Percentiles rank a stretch among this genome's conserved stretches.
These are phyloP conservation scores for Ophiostoma himal-ulmi DNA, from an alignment of 2,329 filamentous ascomycete genomes.

Conservation along the genomic window DNA sequence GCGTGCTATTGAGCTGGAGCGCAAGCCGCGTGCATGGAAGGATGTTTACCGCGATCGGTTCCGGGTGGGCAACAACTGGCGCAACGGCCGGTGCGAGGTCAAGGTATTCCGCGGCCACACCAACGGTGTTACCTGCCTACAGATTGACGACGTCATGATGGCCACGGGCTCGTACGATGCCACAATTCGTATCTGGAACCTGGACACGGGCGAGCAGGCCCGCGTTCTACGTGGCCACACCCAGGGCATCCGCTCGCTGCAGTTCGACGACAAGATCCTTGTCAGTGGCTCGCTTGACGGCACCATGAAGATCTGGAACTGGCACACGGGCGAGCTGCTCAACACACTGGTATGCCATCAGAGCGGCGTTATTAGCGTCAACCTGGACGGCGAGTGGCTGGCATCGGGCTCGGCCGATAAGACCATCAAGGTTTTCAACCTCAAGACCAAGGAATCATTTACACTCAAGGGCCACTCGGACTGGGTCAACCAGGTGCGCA, in stretches of 20 bases:
- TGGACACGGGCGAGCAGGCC: conserved; percentile 78
- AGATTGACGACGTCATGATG: conserved; percentile 75
- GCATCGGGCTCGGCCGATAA: conserved; percentile 86
- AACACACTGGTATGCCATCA: conserved; percentile 74
- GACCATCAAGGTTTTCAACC: conserved; percentile 89
- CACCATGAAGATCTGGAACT: conserved; percentile 93
- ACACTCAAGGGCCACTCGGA: conserved; percentile 78
- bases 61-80: conserved; percentile 96
- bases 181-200: conserved; percentile 94
- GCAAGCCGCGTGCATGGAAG: conserved; percentile 75
- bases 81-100: conserved; percentile 81
- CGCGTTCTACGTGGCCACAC: conserved; percentile 80
- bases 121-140: conserved; percentile 68
- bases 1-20: conserved; percentile 32
- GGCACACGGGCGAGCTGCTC: conserved; percentile 82
- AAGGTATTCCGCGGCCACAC: conserved; percentile 78
- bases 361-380: conserved; percentile 76
- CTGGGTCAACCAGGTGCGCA: conserved; percentile 93
- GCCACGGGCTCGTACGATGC: conserved; percentile 93
- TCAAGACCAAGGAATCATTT: conserved; percentile 74
- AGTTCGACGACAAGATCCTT: conserved; percentile 87
- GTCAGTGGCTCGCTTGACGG: conserved; percentile 85
- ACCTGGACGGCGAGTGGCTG: conserved; percentile 78
- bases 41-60: conserved; percentile 91
- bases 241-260: conserved; percentile 76